Percentiles rank a stretch among this genome's conserved stretches.
These are phyloP conservation scores for Thielaviopsis ethacetica DNA, from an alignment of 2,329 filamentous ascomycete genomes.

Conservation along the genomic window DNA sequence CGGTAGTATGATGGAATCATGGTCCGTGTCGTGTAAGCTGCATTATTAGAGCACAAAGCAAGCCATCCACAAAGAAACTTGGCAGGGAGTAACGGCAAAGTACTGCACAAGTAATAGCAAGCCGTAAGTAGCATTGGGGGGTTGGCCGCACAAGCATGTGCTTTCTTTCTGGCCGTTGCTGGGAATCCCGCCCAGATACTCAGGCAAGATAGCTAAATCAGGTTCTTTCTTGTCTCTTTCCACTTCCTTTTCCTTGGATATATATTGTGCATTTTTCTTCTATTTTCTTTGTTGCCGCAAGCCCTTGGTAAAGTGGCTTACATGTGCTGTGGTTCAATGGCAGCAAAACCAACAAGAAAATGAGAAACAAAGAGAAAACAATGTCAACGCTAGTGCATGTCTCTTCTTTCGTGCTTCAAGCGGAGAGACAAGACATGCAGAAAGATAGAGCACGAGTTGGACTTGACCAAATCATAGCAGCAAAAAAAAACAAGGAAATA, in stretches of 20 bases:
- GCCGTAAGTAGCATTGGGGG: too few species aligned
- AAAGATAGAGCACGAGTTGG: neutral
- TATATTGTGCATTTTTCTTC: neutral
- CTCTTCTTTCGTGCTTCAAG: neutral
- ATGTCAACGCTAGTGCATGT: neutral
- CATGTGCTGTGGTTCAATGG: too few species aligned
- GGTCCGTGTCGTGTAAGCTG: slow-evolving; percentile 3
- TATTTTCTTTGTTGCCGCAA: neutral
- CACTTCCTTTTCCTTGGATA: too few species aligned
- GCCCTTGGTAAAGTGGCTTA: too few species aligned
- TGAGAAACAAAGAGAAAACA: neutral
- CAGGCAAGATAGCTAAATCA: too few species aligned
- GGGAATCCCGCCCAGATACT: too few species aligned
- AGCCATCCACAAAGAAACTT: neutral
- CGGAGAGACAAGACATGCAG: neutral
- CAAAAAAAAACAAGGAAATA: neutral
- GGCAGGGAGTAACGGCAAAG: too few species aligned
- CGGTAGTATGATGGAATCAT: neutral
- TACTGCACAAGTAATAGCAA: too few species aligned
- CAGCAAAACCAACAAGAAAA: too few species aligned
- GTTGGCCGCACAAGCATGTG: too few species aligned
- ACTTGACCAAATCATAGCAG: neutral
- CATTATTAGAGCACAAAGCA: neutral
- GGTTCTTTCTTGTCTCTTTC: too few species aligned
- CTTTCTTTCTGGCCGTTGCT: too few species aligned